A percentile compares a stretch with the other conserved stretches of the same genome.
These are phyloP conservation scores for Saccharomycopsis sp. DNA, from an alignment of 805 yeast species.

Conservation along the genomic window DNA sequence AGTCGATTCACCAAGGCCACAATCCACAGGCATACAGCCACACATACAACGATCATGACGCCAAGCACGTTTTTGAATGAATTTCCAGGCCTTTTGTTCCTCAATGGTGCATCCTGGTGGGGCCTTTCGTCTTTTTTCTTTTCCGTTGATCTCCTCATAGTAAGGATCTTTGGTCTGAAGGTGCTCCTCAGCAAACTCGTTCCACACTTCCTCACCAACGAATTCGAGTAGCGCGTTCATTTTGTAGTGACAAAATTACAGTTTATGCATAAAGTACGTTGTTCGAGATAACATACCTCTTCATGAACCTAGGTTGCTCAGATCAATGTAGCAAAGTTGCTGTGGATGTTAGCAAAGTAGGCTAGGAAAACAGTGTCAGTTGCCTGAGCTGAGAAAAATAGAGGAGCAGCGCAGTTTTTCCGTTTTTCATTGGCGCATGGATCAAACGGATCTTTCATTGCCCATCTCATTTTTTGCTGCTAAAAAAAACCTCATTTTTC, in stretches of 20 bases:
- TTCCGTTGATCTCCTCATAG: slow-evolving; percentile 46
- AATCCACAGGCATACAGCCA: slow-evolving; percentile 69
- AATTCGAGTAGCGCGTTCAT: slow-evolving; percentile 3
- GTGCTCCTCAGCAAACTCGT: slow-evolving; percentile 12
- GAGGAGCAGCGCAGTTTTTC: not conserved
- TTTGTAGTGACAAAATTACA: not conserved
- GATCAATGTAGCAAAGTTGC: slow-evolving; percentile 7
- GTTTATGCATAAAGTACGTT: not conserved
- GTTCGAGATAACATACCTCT: not conserved
- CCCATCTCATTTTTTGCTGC: not conserved
- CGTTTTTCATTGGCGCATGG: not conserved
- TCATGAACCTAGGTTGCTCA: not conserved
- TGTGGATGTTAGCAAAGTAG: too few relatives aligned
- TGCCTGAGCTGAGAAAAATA: not conserved
- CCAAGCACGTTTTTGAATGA: slow-evolving; percentile 78
- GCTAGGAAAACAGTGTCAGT: too few relatives aligned
- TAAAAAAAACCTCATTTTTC: too few relatives aligned
- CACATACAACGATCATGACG: slow-evolving; percentile 74
- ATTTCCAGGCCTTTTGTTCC: slow-evolving; percentile 66
- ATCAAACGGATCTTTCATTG: not conserved
- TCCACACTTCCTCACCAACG: slow-evolving; percentile 5
- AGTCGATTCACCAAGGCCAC: slow-evolving; percentile 78
- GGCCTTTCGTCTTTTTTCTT: slow-evolving; percentile 48
- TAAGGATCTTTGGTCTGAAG: slow-evolving; percentile 45
- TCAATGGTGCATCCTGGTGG: slow-evolving; percentile 50